A percentile compares a stretch with the other conserved stretches of the same genome.
Evolutionary conservation across 331 rosid species (phyloP).

Genomic region (Ulmus americana): DNA sequence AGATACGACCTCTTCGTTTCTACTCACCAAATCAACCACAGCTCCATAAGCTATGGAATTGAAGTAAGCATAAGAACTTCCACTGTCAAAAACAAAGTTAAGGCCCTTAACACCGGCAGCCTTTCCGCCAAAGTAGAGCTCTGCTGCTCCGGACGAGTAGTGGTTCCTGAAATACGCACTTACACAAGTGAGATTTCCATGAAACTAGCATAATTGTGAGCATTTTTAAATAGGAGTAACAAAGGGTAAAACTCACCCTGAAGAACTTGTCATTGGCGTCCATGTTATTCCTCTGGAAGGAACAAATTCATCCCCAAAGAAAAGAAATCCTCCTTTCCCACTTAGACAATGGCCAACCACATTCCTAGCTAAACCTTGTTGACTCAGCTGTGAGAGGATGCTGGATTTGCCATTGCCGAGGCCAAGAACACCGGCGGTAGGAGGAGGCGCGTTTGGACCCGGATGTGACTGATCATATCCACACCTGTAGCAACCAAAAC

Average conservation of each 20-base stretch:
- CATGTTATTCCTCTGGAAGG: slow-evolving; percentile 58
- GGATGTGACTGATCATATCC: slow-evolving; percentile 48
- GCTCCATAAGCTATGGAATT: slow-evolving; percentile 39
- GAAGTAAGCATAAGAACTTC: slow-evolving; percentile 77
- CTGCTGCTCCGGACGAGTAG: slow-evolving; percentile 66
- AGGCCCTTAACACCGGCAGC: slow-evolving; percentile 45
- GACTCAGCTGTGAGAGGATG: slow-evolving; percentile 52
- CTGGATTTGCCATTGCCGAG: slow-evolving; percentile 62
- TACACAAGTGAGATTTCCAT: background rate
- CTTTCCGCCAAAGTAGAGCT: slow-evolving; percentile 45
- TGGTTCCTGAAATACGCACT: slow-evolving; percentile 41
- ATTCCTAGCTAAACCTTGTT: slow-evolving; percentile 38
- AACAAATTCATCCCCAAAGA: slow-evolving; percentile 54
- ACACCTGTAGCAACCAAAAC: slow-evolving; percentile 46
- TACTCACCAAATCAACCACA: slow-evolving; percentile 51
- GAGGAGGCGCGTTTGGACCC: slow-evolving; percentile 26
- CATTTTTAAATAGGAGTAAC: background rate
- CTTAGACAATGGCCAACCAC: slow-evolving; percentile 78
- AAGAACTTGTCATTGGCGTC: slow-evolving; percentile 46
- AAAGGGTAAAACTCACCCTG: slow-evolving; percentile 34
- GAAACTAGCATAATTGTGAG: background rate
- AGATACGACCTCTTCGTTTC: slow-evolving; percentile 1
- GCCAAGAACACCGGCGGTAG: slow-evolving; percentile 73
- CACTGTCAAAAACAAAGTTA: slow-evolving; percentile 62
- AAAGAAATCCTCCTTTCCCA: slow-evolving; percentile 51